Evolutionary conservation across 2,329 filamentous ascomycete species (phyloP).

Genomic region (Paradendryphiella salina): DNA sequence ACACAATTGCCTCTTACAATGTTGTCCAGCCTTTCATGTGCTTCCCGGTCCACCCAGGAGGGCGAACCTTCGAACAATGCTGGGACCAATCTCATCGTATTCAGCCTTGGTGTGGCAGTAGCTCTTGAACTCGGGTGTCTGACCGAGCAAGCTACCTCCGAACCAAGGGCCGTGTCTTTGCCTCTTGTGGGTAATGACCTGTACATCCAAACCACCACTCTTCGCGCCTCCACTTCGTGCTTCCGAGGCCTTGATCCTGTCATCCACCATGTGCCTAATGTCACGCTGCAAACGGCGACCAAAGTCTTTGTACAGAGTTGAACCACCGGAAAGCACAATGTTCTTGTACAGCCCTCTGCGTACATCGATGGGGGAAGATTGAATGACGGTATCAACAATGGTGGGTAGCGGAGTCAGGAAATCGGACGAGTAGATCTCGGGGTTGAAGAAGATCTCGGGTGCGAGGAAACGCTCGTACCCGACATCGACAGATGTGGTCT

Average conservation of each 20-base stretch:
- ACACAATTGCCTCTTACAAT: neutral
- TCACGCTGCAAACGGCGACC: conserved; percentile 93
- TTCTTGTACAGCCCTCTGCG: conserved; percentile 98
- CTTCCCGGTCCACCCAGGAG: conserved; percentile 89
- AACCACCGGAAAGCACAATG: conserved; percentile 95
- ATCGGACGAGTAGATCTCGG: conserved; percentile 98
- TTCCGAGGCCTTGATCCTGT: conserved; percentile 89
- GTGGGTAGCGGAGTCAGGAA: conserved; percentile 93
- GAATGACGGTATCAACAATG: conserved; percentile 95
- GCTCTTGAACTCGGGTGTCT: conserved; percentile 97
- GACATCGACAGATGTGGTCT: conserved; percentile 83
- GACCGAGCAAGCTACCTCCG: conserved; percentile 90
- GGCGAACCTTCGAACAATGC: conserved; percentile 93
- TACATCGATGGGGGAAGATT: conserved; percentile 96
- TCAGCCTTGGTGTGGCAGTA: conserved; percentile 81
- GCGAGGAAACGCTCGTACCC: conserved; percentile 98
- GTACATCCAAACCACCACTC: conserved; percentile 92
- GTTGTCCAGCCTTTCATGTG: conserved; percentile 53
- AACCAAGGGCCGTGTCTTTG: conserved; percentile 99
- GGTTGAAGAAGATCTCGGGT: conserved; percentile 99
- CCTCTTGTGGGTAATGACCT: conserved; percentile 96
- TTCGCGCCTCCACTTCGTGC: conserved; percentile 86
- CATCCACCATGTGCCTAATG: conserved; percentile 94
- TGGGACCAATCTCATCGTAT: conserved; percentile 94
- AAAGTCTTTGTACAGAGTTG: conserved; percentile 98